Conservation (phyloP, 2,329 filamentous ascomycete species). For the Thelonectria olida region DNA sequence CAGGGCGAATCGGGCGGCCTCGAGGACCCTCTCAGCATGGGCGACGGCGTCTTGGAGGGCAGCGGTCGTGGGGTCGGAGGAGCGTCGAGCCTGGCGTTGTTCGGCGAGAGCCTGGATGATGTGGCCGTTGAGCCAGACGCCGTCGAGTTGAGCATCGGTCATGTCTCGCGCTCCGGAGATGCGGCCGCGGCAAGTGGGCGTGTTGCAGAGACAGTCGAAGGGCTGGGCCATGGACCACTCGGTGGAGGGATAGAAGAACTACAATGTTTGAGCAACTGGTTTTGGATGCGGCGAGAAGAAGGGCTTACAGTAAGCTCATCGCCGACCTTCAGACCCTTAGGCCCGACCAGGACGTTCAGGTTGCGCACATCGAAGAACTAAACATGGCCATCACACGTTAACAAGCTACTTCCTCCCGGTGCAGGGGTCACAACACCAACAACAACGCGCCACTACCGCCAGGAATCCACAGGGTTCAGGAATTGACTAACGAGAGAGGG, state of each 20-base stretch:
- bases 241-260: slow-evolving; percentile 80
- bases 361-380: slow-evolving; percentile 70
- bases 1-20: slow-evolving; percentile 55
- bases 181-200: slow-evolving; percentile 64
- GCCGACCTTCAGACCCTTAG: slow-evolving; percentile 61
- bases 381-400: slow-evolving; percentile 18
- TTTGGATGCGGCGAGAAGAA: too few species aligned
- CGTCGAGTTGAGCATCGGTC: slow-evolving; percentile 60
- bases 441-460: slow-evolving; percentile 3
- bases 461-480: slow-evolving; percentile 8
- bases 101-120: slow-evolving; percentile 65
- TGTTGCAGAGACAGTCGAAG: slow-evolving; percentile 72
- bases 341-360: slow-evolving; percentile 66
- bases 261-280: neutral
- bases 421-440: neutral
- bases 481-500: slow-evolving; percentile 66
- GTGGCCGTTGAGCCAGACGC: slow-evolving; percentile 70
- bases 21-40: slow-evolving; percentile 58
- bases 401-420: neutral
- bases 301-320: slow-evolving; percentile 65
- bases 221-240: slow-evolving; percentile 80
- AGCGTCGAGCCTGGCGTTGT: slow-evolving; percentile 24
- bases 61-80: slow-evolving; percentile 50
- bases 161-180: slow-evolving; percentile 73
- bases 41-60: slow-evolving; percentile 54